Percentiles rank a stretch among this genome's conserved stretches.
phyloP scores from a whole-genome alignment of 352 stramenopile species.

The Globisporangium megalacanthum region DNA sequence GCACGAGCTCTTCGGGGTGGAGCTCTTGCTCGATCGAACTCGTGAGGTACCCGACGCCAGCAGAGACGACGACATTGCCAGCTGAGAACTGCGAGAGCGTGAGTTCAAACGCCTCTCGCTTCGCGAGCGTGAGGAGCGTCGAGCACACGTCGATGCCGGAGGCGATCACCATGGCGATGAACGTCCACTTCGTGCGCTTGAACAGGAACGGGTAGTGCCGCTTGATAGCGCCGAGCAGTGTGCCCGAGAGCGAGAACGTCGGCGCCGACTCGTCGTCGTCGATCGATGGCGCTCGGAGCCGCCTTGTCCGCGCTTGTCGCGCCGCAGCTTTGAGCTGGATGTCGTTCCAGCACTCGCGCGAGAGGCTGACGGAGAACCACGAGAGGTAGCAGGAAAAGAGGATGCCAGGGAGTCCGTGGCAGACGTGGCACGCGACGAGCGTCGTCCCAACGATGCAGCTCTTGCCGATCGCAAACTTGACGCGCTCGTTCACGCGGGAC shows the following conservation, averaged over 20 bases:
- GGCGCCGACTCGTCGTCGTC: not conserved
- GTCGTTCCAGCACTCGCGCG: slow-evolving; percentile 68
- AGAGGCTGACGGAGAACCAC: slow-evolving; percentile 64
- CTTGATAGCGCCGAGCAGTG: slow-evolving; percentile 24
- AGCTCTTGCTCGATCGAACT: slow-evolving; percentile 59
- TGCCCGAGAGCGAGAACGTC: slow-evolving; percentile 11
- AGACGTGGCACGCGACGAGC: slow-evolving; percentile 38
- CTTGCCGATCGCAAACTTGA: slow-evolving; percentile 24
- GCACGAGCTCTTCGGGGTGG: slow-evolving; percentile 44
- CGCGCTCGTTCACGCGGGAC: slow-evolving; percentile 23
- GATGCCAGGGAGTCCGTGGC: slow-evolving; percentile 32
- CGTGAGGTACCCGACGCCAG: slow-evolving; percentile 58
- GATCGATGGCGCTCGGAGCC: not conserved
- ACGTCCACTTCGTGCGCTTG: slow-evolving; percentile 75
- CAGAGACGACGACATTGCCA: slow-evolving; percentile 61
- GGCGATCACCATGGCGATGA: slow-evolving; percentile 63
- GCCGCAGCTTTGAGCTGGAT: slow-evolving; percentile 28
- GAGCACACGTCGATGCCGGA: slow-evolving; percentile 67
- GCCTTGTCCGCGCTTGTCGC: not conserved
- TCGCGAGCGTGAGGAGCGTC: slow-evolving; percentile 44
- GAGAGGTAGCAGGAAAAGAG: slow-evolving; percentile 55
- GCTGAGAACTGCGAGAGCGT: slow-evolving; percentile 74
- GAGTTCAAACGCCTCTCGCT: slow-evolving; percentile 30
- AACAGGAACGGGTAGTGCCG: slow-evolving; percentile 47
- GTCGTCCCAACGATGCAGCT: slow-evolving; percentile 44